These are phyloP conservation scores for Aspergillus neoniger DNA, from an alignment of 2,329 filamentous ascomycete genomes.

Conservation along the genomic window DNA sequence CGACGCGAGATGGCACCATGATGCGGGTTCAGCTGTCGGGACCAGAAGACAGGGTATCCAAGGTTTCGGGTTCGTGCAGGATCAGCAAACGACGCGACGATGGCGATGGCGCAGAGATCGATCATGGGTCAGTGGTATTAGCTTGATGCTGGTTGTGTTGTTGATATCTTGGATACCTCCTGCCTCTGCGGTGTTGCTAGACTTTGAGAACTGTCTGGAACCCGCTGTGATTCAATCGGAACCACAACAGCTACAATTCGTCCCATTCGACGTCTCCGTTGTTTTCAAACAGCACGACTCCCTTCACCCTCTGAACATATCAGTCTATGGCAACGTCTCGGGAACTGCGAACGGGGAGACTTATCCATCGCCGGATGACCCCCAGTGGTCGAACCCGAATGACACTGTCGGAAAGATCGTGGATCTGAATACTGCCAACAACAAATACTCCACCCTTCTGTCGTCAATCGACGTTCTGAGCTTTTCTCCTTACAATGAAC, in stretches of 20 bases:
- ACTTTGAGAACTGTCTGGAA: slow-evolving; percentile 81
- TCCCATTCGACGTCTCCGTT: slow-evolving; percentile 73
- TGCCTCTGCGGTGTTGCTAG: slow-evolving; percentile 65
- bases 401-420: slow-evolving; percentile 75
- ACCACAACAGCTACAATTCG: slow-evolving; percentile 73
- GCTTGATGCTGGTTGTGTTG: slow-evolving; percentile 25
- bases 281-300: slow-evolving; percentile 65
- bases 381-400: slow-evolving; percentile 64
- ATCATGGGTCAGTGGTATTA: slow-evolving; percentile 14
- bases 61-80: slow-evolving; percentile 10
- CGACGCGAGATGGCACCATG: slow-evolving; percentile 26
- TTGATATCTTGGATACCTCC: slow-evolving; percentile 38
- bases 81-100: slow-evolving; percentile 25
- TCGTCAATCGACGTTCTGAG: slow-evolving; percentile 72
- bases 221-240: slow-evolving; percentile 59
- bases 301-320: slow-evolving; percentile 70
- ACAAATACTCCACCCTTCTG: slow-evolving; percentile 72
- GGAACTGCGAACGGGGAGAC: slow-evolving; percentile 59
- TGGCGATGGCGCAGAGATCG: slow-evolving; percentile 19
- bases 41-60: slow-evolving; percentile 14
- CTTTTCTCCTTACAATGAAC: slow-evolving; percentile 67
- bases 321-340: slow-evolving; percentile 87
- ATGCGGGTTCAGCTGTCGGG: slow-evolving; percentile 10
- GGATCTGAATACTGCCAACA: slow-evolving; percentile 58
- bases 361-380: slow-evolving; percentile 62